Evolutionary conservation across 2,329 filamentous ascomycete species (phyloP), one percentile per base, ranked within the genome.

Genomic region (Aspergillus quadrilineatus): DNA sequence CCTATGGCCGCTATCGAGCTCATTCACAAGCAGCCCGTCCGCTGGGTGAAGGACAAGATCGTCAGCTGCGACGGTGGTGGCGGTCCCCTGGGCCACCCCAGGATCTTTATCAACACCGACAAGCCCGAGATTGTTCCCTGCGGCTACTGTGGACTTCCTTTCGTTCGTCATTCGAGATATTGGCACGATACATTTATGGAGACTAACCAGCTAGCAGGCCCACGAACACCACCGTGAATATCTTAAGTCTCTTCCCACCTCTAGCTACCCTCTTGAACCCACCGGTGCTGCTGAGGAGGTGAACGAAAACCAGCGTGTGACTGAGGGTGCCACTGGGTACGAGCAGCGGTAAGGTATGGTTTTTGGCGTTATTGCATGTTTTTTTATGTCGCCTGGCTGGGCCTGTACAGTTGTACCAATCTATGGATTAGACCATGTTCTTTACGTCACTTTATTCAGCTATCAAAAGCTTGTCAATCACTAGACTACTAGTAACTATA

Each of bases 81-180:
- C 65, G 94, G 93, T 45, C 88, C 92, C 32, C 80, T 90, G 54
- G 94, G 94, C 43, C 94, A 99, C 75, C 94, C 94, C 49, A 85
- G 85, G 70, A 89, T 99, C 77, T 99, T 92, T 75, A 99, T 99
- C 84, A 99, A 99, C 79, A 88, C 89, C 64, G 94, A 99, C 78
- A 97, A 97, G 82, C 90, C 94, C 43, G 87, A 97, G 80, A 96
- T 99, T 85, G 85, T 76, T 81, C 81, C 73, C 55, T 99, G 94
- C 82, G 88, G 84, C 70, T 99, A 99, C 80, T 99, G 94, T 73
- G 94, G 94, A 52, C 74, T 94, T 64, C 94, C 94, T 67, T 99
- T 87, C 73, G 94, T 97, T 83, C 73, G 92, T 79, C 59, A 29
- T 15, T 28, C 22, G 15, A 14, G 10, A 22, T 30, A 28, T 10